Conservation (phyloP, 345 rosid genomes). For the Physaria fendleri region DNA sequence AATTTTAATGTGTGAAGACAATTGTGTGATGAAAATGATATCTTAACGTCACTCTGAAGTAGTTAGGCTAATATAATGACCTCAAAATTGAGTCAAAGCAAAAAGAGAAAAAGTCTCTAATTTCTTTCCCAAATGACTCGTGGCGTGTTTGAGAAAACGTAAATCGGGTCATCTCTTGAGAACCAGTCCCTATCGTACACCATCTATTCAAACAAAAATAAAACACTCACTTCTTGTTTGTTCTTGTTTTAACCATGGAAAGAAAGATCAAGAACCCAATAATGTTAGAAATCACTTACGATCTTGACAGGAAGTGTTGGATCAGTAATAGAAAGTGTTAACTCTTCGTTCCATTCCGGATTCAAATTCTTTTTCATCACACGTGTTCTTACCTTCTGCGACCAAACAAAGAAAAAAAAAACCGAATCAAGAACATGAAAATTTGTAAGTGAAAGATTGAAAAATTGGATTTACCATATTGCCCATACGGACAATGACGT, state of each 20-base stretch:
- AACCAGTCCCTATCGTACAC: slow-evolving; percentile 71
- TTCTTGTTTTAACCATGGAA: not conserved
- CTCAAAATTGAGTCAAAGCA: too few relatives aligned
- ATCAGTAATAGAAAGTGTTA: slow-evolving; percentile 62
- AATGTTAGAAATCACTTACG: slow-evolving; percentile 35
- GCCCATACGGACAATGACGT: slow-evolving; percentile 67
- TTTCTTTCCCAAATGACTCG: too few relatives aligned
- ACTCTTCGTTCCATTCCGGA: slow-evolving; percentile 84
- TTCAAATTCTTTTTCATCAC: slow-evolving; percentile 56
- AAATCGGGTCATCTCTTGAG: slow-evolving; percentile 66
- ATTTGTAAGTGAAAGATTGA: not conserved
- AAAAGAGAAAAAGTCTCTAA: too few relatives aligned
- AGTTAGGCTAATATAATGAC: too few relatives aligned
- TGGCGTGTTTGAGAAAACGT: too few relatives aligned
- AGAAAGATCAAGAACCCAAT: not conserved
- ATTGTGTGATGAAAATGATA: too few relatives aligned
- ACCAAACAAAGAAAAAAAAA: not conserved
- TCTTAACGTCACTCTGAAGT: too few relatives aligned
- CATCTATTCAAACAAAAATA: slow-evolving; percentile 25
- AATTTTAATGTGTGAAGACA: too few relatives aligned
- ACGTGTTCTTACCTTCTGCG: slow-evolving; percentile 70
- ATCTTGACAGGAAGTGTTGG: slow-evolving; percentile 54
- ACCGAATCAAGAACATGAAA: not conserved
- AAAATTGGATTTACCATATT: slow-evolving; percentile 41
- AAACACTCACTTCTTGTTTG: not conserved